Percentiles rank a stretch among this genome's conserved stretches.
Conservation (phyloP, 2,329 filamentous ascomycete species). For the Neofusicoccum parvum region DNA sequence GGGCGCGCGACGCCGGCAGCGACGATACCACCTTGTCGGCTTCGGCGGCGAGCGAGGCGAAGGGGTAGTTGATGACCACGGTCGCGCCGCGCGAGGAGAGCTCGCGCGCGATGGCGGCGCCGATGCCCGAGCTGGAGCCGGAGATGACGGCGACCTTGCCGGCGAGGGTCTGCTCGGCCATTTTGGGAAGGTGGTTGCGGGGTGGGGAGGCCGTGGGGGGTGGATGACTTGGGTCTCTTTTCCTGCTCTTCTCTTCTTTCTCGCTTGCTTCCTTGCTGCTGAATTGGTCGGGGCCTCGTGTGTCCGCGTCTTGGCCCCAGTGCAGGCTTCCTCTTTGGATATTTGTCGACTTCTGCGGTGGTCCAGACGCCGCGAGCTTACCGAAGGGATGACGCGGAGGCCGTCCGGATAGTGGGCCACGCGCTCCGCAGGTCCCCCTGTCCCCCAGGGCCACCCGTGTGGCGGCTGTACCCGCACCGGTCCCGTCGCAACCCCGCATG, state of each 20-base stretch:
- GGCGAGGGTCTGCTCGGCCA: conserved; percentile 18
- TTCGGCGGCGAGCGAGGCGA: conserved; percentile 30
- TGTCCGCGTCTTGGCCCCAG: too few species aligned
- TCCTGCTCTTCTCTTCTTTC: background rate
- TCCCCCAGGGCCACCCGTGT: too few species aligned
- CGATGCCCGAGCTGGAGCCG: conserved; percentile 49
- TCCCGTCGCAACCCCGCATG: background rate
- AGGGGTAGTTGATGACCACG: conserved; percentile 55
- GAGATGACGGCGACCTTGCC: conserved; percentile 45
- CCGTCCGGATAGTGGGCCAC: conserved; percentile 11
- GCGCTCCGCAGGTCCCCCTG: background rate
- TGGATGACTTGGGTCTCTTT: background rate
- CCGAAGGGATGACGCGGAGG: background rate
- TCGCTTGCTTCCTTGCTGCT: background rate
- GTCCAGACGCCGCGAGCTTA: background rate
- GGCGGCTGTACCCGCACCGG: conserved; percentile 3
- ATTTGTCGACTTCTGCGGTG: background rate
- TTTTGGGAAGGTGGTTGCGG: background rate
- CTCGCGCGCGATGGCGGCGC: conserved; percentile 45
- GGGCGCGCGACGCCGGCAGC: conserved; percentile 32
- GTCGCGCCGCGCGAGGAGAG: conserved; percentile 45
- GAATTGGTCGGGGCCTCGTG: too few species aligned
- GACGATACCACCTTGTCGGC: conserved; percentile 33
- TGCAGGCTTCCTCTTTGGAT: background rate
- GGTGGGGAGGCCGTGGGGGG: background rate